Evolutionary conservation across 176 grass and related monocot species (phyloP), one percentile per base, ranked within the genome.

Genomic region (Melocanna baccifera): DNA sequence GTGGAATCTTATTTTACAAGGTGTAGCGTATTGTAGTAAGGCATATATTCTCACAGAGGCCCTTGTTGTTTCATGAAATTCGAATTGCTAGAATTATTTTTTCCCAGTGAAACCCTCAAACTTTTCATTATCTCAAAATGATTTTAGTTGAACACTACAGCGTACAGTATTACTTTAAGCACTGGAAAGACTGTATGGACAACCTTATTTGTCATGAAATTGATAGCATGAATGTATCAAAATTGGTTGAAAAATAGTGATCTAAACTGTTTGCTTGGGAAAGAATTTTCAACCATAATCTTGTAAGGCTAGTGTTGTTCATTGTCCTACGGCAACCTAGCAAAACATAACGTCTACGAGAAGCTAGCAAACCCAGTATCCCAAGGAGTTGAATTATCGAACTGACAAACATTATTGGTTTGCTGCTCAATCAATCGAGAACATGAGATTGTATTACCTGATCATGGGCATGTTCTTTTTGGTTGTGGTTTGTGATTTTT

Each of bases 1-100:
- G 36, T 81, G 47, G 59, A 47, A 68, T 19, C 25, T 67, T 86
- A 43, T 74, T 65, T 73, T 12, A 73, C 23, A 56, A 76, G 53
- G 20, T 51, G 68, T 64, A 65, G 19, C 6, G 34, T 74, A 15
- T 6, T 4, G 0, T 57, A 53, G 13, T 13, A 68, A 48, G 13
- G 15, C 26, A 25, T 23, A 42, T 55, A 15, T 23, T 19, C 22
- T 6, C 10, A 20, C 7, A 53, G 0, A 55, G 45, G 2, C 4
- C 32, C 77, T 73, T 53, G 8, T 0, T 16, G 0, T 57, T 71
- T 14, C 47, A 45, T 20, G 67, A 57, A 56, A 56, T 26, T 81
- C n/a, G 62, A 67, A 23, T 46, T 25, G 1, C 51, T 70, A 4
- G 5, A 46, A 12, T 9, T 19, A 37, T 6, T 0, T 36, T 45